phyloP scores from a whole-genome alignment of 2,329 filamentous ascomycete genomes.

The Tolypocladium amazonense region DNA sequence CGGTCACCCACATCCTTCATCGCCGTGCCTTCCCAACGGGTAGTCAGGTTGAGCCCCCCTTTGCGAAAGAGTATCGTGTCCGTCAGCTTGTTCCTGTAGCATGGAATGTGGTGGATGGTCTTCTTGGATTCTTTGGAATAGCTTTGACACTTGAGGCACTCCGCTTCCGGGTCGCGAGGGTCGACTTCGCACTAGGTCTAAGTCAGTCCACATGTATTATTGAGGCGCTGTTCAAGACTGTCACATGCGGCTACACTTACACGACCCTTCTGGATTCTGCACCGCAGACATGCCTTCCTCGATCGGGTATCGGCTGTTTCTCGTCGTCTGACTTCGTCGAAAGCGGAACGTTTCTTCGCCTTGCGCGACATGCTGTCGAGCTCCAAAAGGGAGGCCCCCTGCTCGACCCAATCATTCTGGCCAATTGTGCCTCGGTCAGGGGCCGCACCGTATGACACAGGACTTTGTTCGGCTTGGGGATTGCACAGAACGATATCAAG shows the following conservation, averaged over 20 bases:
- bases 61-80: slow-evolving; percentile 29
- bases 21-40: slow-evolving; percentile 28
- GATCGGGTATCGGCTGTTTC: slow-evolving; percentile 23
- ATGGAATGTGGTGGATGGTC: slow-evolving; percentile 33
- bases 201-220: not conserved
- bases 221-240: not conserved
- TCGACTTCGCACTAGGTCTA: slow-evolving; percentile 25
- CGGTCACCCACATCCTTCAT: slow-evolving; percentile 30
- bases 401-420: not conserved
- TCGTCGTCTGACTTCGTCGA: slow-evolving; percentile 15
- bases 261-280: slow-evolving; percentile 31
- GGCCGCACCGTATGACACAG: not conserved
- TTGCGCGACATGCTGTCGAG: not conserved
- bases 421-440: not conserved
- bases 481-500: not conserved
- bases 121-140: slow-evolving; percentile 31
- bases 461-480: not conserved
- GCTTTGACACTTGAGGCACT: slow-evolving; percentile 29
- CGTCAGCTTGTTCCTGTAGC: slow-evolving; percentile 31
- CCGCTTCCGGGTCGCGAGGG: slow-evolving; percentile 14
- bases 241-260: slow-evolving; percentile 18
- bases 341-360: slow-evolving; percentile 4
- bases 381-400: not conserved
- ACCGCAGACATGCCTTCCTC: slow-evolving; percentile 31
- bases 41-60: slow-evolving; percentile 32